These are phyloP conservation scores for Furcasterigmium furcatum DNA, from an alignment of 2,329 filamentous ascomycete species.

Conservation along the genomic window DNA sequence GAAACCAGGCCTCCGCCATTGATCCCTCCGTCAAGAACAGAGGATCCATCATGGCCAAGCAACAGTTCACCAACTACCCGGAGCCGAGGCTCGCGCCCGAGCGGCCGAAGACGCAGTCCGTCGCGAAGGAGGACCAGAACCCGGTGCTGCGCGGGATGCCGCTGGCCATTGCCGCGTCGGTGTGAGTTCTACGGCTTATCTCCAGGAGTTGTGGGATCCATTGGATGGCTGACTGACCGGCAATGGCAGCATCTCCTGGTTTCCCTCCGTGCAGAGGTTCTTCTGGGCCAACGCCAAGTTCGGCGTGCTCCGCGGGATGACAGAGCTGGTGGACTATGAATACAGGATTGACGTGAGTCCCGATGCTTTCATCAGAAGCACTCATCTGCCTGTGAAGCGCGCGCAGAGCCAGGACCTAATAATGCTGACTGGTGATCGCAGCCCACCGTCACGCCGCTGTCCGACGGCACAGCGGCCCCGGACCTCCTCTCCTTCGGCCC, in stretches of 20 bases:
- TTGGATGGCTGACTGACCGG: background rate
- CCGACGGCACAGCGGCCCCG: slow-evolving; percentile 22
- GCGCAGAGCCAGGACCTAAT: too few species aligned
- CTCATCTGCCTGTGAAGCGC: too few species aligned
- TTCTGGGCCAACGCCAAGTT: slow-evolving; percentile 70
- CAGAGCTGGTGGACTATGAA: slow-evolving; percentile 38
- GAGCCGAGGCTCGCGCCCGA: slow-evolving; percentile 7
- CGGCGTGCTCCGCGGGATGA: slow-evolving; percentile 40
- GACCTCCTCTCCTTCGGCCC: slow-evolving; percentile 36
- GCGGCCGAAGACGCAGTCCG: slow-evolving; percentile 1
- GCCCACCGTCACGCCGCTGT: slow-evolving; percentile 55
- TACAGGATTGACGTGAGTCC: slow-evolving; percentile 45
- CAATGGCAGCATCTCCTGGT: slow-evolving; percentile 49
- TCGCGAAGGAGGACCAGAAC: slow-evolving; percentile 49
- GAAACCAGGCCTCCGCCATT: too few species aligned
- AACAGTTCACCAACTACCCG: slow-evolving; percentile 13
- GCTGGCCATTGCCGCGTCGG: slow-evolving; percentile 56
- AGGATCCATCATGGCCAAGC: slow-evolving; percentile 10
- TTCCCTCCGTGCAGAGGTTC: slow-evolving; percentile 57
- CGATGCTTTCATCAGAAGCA: too few species aligned
- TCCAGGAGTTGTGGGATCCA: background rate
- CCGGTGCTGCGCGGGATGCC: slow-evolving; percentile 66
- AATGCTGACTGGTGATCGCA: too few species aligned
- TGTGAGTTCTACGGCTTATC: too few species aligned
- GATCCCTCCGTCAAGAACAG: too few species aligned